These are phyloP conservation scores for Solanum piurae DNA, from an alignment of 257 asterid genomes.

Conservation along the genomic window DNA sequence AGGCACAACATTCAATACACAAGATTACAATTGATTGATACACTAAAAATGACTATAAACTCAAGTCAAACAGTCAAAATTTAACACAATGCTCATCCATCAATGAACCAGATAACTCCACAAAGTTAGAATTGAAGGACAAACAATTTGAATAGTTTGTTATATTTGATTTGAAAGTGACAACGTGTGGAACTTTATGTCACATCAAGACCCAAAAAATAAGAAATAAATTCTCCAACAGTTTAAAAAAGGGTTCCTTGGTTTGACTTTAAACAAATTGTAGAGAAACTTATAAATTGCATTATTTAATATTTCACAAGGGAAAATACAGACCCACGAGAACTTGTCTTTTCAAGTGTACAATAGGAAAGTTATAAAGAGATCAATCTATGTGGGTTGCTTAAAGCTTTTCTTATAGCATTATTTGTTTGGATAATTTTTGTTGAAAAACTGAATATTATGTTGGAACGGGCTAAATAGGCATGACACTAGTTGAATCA, in stretches of 20 bases:
- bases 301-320: not conserved
- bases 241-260: not conserved
- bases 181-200: not conserved
- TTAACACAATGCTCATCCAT: not conserved
- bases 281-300: not conserved
- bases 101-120: not conserved
- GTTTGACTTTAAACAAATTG: not conserved
- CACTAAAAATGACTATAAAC: not conserved
- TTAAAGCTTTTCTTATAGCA: not conserved
- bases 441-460: too few relatives aligned
- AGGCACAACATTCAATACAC: not conserved
- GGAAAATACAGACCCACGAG: not conserved
- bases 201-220: not conserved
- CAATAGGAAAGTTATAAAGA: not conserved
- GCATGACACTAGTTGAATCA: not conserved
- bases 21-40: not conserved
- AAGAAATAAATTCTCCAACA: not conserved
- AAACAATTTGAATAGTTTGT: not conserved
- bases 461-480: not conserved
- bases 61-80: not conserved
- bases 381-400: not conserved
- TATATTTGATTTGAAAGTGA: not conserved
- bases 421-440: not conserved
- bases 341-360: not conserved
- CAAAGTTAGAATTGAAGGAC: not conserved